Evolutionary conservation across 495 filamentous ascomycete species (phyloP).

Genomic region (Penicillium parvum): DNA sequence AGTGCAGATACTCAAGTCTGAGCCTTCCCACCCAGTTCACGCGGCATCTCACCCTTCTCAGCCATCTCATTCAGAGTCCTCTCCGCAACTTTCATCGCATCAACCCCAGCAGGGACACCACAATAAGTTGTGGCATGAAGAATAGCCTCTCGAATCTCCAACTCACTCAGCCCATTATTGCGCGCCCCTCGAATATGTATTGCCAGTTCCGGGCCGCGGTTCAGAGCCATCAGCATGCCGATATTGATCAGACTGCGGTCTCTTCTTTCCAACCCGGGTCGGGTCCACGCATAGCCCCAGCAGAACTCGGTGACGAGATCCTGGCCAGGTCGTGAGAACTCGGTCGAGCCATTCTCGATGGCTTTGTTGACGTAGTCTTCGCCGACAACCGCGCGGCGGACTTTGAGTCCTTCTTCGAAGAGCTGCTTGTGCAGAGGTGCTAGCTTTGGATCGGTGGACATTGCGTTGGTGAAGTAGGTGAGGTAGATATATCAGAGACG

Average conservation of each 20-base stretch:
- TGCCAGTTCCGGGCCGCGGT: constrained; percentile 42
- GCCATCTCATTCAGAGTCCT: constrained; percentile 15
- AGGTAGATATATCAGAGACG: no score
- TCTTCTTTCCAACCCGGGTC: constrained; percentile 44
- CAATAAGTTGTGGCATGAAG: constrained; percentile 44
- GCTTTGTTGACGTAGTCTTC: constrained; percentile 31
- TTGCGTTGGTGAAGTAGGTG: background rate
- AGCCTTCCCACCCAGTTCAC: constrained; percentile 3
- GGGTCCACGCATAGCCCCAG: constrained; percentile 48
- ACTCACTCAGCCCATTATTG: constrained; percentile 43
- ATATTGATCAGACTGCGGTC: constrained; percentile 47
- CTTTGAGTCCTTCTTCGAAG: constrained; percentile 50
- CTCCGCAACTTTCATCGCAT: constrained; percentile 19
- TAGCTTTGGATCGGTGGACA: constrained; percentile 16
- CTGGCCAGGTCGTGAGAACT: constrained; percentile 36
- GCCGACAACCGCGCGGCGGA: constrained; percentile 43
- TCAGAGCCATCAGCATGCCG: constrained; percentile 47
- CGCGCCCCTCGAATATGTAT: constrained; percentile 47
- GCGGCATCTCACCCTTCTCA: constrained; percentile 12
- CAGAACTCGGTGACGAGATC: constrained; percentile 41
- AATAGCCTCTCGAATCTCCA: constrained; percentile 50
- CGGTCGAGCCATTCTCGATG: constrained; percentile 13
- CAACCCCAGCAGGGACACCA: constrained; percentile 41
- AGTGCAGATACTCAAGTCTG: no score
- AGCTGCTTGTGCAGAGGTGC: constrained; percentile 41